phyloP scores from a whole-genome alignment of 2,329 filamentous ascomycete genomes.

The Aspergillus brasiliensis region DNA sequence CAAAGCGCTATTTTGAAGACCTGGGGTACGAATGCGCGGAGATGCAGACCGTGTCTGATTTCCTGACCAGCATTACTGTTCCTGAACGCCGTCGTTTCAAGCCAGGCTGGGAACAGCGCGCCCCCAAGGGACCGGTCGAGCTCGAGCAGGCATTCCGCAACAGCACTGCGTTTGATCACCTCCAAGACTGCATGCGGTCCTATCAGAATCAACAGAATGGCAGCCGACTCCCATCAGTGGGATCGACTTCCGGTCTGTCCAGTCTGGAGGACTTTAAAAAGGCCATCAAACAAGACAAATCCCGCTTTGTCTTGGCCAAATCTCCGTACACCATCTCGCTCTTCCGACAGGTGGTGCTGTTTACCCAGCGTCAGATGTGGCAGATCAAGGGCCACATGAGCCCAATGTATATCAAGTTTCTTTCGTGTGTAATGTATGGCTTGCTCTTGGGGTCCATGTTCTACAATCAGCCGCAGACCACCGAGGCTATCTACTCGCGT shows the following conservation, averaged over 20 bases:
- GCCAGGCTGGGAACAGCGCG: constrained; percentile 60
- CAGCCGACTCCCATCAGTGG: constrained; percentile 48
- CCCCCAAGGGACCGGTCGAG: constrained; percentile 67
- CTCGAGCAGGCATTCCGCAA: constrained; percentile 66
- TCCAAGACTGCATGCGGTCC: constrained; percentile 60
- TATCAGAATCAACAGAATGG: constrained; percentile 52
- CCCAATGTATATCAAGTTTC: constrained; percentile 71
- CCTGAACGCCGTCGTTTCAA: constrained; percentile 66
- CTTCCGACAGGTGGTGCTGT: constrained; percentile 61
- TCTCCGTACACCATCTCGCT: constrained; percentile 75
- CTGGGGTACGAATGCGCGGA: constrained; percentile 61
- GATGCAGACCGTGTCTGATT: constrained; percentile 70
- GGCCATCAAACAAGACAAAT: constrained; percentile 60
- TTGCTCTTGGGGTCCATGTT: constrained; percentile 76
- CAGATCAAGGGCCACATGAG: constrained; percentile 70
- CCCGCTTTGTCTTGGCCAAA: constrained; percentile 57
- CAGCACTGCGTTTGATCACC: constrained; percentile 59
- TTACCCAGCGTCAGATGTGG: constrained; percentile 70
- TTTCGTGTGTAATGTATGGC: constrained; percentile 69
- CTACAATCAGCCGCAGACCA: constrained; percentile 61
- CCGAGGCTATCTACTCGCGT: constrained; percentile 60
- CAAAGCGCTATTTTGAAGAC: constrained; percentile 63
- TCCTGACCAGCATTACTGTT: constrained; percentile 71
- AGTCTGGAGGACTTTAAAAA: constrained; percentile 56
- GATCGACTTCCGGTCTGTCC: constrained; percentile 27